Evolutionary conservation across 2,329 filamentous ascomycete species (phyloP), one percentile per base, ranked within the genome.

Genomic region (Colletotrichum higginsianum): DNA sequence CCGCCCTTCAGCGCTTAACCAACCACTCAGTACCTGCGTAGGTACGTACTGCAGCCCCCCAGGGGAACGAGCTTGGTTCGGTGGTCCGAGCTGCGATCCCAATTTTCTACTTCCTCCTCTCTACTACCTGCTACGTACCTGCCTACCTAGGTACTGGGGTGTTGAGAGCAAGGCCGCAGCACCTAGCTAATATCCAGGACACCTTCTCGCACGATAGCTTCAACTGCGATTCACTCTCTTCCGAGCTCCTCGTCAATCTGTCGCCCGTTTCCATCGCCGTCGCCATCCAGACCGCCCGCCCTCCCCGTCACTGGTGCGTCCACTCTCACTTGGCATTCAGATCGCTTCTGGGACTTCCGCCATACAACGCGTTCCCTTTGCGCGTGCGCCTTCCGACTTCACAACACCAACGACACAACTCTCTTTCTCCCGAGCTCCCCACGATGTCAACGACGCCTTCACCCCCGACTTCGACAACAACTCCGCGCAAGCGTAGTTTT

Each of bases 371-470:
- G 35, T 38, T 38, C 3, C 42, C 30, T 50, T 46, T 13, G 26
- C 57, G 18, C n/a, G 46, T 42, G n/a, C 57, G 18, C 16, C 53
- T 61, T 38, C 21, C 26, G 3, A 47, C 40, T 21, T 47, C 18
- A 30, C 42, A n/a, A 7, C 16, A 35, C 30, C 12, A 21, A 16
- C n/a, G 35, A 38, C 8, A 38, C 35, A 6, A 4, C 47, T 52
- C 16, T 38, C 5, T 62, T 16, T 11, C 8, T 40, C 47, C 26
- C 21, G 38, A 42, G 21, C 57, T 50, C 38, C 16, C 40, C 53
- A 55, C 40, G 18, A 71, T 67, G 57, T 61, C 63, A 58, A 23
- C 49, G 15, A 65, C 35, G 42, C 40, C 49, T 52, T 71, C 70
- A 5, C 47, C 66, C 23, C 26, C 55, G 26, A 38, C 67, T 44